phyloP scores from a whole-genome alignment of 2,329 filamentous ascomycete genomes.

The Septoria petroselini region DNA sequence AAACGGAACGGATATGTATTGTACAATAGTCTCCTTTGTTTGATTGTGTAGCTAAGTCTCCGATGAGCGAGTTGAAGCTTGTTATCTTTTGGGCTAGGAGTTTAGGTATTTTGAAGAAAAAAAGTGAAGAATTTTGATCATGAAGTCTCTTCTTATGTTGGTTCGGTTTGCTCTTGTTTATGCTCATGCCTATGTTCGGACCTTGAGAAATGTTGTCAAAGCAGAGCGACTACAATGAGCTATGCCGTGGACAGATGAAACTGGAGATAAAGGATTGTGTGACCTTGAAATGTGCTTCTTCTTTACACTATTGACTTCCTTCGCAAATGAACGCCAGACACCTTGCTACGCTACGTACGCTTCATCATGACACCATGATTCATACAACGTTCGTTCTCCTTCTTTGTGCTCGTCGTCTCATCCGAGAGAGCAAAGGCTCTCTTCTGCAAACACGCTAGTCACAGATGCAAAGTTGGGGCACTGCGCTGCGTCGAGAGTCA shows the following conservation, averaged over 20 bases:
- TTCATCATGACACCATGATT: not conserved
- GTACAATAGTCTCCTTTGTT: constrained; percentile 12
- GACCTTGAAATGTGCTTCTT: too few relatives aligned
- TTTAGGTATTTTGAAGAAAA: not conserved
- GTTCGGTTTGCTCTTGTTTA: too few relatives aligned
- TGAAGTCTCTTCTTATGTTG: too few relatives aligned
- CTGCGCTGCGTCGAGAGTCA: not conserved
- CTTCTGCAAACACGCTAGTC: not conserved
- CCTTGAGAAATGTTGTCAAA: too few relatives aligned
- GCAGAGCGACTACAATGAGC: too few relatives aligned
- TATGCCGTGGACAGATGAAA: too few relatives aligned
- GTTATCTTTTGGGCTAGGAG: not conserved
- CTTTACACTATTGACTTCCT: too few relatives aligned
- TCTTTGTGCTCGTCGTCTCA: not conserved
- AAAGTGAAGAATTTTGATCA: too few relatives aligned
- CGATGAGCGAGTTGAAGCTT: too few relatives aligned
- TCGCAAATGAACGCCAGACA: constrained; percentile 7
- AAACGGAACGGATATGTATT: not conserved
- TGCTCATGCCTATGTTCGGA: too few relatives aligned
- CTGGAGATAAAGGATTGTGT: too few relatives aligned
- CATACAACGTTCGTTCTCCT: not conserved
- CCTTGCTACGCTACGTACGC: constrained; percentile 19
- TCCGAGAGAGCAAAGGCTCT: not conserved
- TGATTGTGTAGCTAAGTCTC: constrained; percentile 1
- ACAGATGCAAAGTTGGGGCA: not conserved